A percentile compares a stretch with the other conserved stretches of the same genome.
These are phyloP conservation scores for Beauveria sp. DNA, from an alignment of 2,329 filamentous ascomycete genomes.

Conservation along the genomic window DNA sequence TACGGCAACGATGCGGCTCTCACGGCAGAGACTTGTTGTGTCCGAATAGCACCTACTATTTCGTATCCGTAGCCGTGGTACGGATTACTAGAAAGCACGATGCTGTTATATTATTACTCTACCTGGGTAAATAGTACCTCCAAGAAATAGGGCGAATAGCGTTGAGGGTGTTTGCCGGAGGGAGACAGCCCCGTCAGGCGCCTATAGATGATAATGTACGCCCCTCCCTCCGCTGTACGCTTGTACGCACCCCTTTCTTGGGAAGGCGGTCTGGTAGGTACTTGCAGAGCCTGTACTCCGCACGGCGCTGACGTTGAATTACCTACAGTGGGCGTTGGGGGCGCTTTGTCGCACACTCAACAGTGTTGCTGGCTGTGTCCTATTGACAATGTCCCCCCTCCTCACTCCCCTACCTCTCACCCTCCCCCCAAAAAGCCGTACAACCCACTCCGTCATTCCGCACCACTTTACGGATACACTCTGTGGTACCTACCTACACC, in stretches of 20 bases:
- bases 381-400: background rate
- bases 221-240: background rate
- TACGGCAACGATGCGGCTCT: background rate
- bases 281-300: background rate
- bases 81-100: background rate
- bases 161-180: background rate
- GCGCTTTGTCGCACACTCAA: background rate
- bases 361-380: background rate
- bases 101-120: background rate
- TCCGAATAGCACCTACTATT: background rate
- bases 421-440: background rate
- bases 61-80: background rate
- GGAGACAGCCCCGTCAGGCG: background rate
- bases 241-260: background rate
- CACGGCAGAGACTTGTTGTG: constrained; percentile 3
- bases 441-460: constrained; percentile 9
- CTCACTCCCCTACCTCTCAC: background rate
- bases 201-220: background rate
- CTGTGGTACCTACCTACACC: background rate
- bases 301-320: background rate
- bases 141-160: background rate
- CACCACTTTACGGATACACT: background rate
- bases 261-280: constrained; percentile 6
- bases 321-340: background rate
- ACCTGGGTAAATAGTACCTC: too few species aligned